Evolutionary conservation across 164 flowering plant genomes (phyloP), one percentile per base, ranked within the genome.

Genomic region (Chimonanthus praecox): DNA sequence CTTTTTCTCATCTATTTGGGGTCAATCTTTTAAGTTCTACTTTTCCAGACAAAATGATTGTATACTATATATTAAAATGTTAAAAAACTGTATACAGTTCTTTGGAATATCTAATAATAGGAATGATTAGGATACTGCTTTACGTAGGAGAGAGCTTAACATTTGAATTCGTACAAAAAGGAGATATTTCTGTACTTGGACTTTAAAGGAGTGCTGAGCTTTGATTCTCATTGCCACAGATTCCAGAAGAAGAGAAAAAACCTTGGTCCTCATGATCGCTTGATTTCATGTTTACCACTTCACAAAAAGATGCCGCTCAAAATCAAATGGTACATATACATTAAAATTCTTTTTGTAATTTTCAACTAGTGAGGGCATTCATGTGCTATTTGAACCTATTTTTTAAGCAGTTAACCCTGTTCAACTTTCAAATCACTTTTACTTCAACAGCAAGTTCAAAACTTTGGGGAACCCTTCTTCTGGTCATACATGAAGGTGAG

Each of bases 381-480:
- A 18, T 20, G 20, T 8, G 20, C 45, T 5, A 10, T 3, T 63
- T 63, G 15, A 54, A 15, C 13, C 58, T 33, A 33, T 8, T 54
- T 15, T 54, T 62, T 5, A 6, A 6, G 58, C 58, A 18, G 15
- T 11, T 43, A 68, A 68, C 21, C 47, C 68, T 20, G 10, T 43
- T 49, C 69, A 47, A 47, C 46, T 48, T 47, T 48, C 21, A 46
- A n/a, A 7, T 3, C 21, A 7, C 69, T 6, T 64, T 79, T 49
- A 33, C 70, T 66, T 73, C 47, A 63, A 79, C 88, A 92, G 97
- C 98, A 90, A 84, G 89, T 94, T 62, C 97, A 92, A 80, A 92
- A 96, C 80, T 96, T 96, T 74, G 99, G 98, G 50, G 99, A 96
- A 54, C 98, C 99, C 64, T 95, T 95, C 80, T 91, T 96, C 86